Evolutionary conservation across 2,329 filamentous ascomycete genomes (phyloP).

Genomic region (Aspergillus hortae): DNA sequence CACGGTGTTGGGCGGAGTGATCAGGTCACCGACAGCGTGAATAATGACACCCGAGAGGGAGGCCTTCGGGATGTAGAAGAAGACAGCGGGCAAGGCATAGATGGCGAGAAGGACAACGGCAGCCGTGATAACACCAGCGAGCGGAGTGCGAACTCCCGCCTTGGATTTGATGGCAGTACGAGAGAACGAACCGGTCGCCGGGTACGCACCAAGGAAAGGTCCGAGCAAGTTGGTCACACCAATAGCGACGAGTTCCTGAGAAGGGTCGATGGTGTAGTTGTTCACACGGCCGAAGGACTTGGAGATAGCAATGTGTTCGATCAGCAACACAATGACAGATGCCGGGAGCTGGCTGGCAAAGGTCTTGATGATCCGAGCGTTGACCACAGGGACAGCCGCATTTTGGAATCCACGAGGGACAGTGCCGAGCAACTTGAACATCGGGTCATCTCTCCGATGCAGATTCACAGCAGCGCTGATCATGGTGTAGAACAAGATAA

Average conservation of each 20-base stretch:
- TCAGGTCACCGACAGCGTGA: conserved; percentile 88
- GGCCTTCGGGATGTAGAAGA: conserved; percentile 87
- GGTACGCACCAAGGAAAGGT: conserved; percentile 87
- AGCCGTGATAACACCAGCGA: conserved; percentile 85
- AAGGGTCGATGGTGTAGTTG: conserved; percentile 93
- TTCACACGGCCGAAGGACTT: conserved; percentile 96
- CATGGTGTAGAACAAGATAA: conserved; percentile 87
- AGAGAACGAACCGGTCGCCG: conserved; percentile 92
- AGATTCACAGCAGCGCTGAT: conserved; percentile 84
- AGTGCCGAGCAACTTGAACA: conserved; percentile 68
- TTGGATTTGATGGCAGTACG: conserved; percentile 97
- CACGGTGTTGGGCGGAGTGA: conserved; percentile 84
- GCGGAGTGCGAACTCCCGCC: conserved; percentile 86
- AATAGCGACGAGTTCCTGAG: conserved; percentile 92
- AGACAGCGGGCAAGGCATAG: conserved; percentile 81
- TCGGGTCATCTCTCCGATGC: conserved; percentile 58
- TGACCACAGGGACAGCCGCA: conserved; percentile 68
- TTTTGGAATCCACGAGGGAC: conserved; percentile 84
- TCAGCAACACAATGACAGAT: conserved; percentile 87
- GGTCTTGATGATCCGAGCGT: conserved; percentile 60
- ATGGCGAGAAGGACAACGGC: conserved; percentile 82
- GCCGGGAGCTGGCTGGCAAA: conserved; percentile 75
- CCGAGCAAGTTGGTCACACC: conserved; percentile 86
- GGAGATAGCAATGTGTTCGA: conserved; percentile 95
- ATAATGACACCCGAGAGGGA: conserved; percentile 86